Evolutionary conservation across 371 early-diverging fungal species (phyloP), one percentile per base, ranked within the genome.

Genomic region (Encephalitozoon romaleae): DNA sequence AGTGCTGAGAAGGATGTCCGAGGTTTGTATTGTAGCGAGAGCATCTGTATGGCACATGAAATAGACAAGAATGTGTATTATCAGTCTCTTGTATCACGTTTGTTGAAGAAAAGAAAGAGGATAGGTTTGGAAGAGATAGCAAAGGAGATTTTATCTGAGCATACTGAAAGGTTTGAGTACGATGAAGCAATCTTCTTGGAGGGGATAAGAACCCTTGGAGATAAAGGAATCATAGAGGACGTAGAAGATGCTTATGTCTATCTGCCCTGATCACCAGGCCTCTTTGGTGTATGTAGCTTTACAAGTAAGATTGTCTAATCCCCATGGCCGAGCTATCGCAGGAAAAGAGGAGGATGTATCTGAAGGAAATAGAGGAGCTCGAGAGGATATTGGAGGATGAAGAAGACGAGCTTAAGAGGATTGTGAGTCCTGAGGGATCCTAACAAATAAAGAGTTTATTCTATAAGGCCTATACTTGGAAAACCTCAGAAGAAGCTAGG

Each of bases 221-320:
- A 77, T 9, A 77, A 77, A 32, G 78, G 78, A 28, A 72, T 77
- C n/a, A 47, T 72, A 18, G 78, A 77, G 55, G 34, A 34, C 5
- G 23, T 32, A 5, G 70, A 43, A 3, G 67, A 43, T 1, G 26
- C 11, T 0, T 70, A 38, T 54, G 41, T 54, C 5, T 70, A 70
- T n/a, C 18, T 70, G 2, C 70, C 70, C 28, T 70, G 42, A 54
- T 2, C 26, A 21, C 5, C 54, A 26, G 41, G 21, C 30, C n/a
- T n/a, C 21, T 54, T 30, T 54, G 30, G 8, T 30, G 30, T 30
- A 30, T 54, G 9, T 30, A n/a, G 5, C 6, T 34, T 34, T 30
- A 54, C 34, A 54, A 54, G 11, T 6, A 2, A 52, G 30, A 54
- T 30, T 9, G 12, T n/a, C 11, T 30, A 23, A 6, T 12, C 32